Base-by-base conservation (phyloP, 2,329 filamentous ascomycete species). In the Fusarium phyllophilum region DNA sequence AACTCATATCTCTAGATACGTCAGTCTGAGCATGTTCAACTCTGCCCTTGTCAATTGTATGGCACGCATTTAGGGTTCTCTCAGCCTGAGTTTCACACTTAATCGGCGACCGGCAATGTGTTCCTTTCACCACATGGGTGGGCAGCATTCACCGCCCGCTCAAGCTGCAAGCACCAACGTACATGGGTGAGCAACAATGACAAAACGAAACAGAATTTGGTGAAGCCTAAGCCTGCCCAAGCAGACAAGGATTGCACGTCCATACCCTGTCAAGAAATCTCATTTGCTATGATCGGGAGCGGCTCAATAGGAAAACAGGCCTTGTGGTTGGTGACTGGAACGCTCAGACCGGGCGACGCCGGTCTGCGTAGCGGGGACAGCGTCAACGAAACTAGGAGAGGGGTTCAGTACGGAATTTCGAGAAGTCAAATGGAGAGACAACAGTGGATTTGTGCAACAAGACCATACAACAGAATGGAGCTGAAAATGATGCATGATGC, bases 381-480 rank as follows among this genome's bases (percentile, higher is more conserved):
- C 41, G 34, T 74, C 41, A 54, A 74, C 26, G 56, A 52, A 69
- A 41, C 52, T 59, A 65, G 52, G 58, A 57, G 68, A 68, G 66
- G 66, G 65, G 68, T 44, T 29, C 33, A 57, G 45, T 49, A 55
- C 55, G 41, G 67, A 33, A 57, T 49, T 65, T 64, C n/a, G 45
- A 59, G 59, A 71, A 62, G 64, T 66, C 56, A 61, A 69, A 59
- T 60, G 48, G 63, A 68, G 66, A 76, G 68, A 77, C 68, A 72
- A 38, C 56, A 63, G 70, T 77, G 75, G 73, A 76, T 52, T 67
- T 66, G 72, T 72, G 69, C 55, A 57, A 76, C 75, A 42, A 68
- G 51, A 51, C 57, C 51, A 65, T 56, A 60, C 51, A 48, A 45
- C n/a, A 48, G 38, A 57, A 64, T 36, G 62, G 57, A 72, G 54